These are phyloP conservation scores for Albatrellus ellisii DNA, from an alignment of 768 basidiomycete genomes.

Conservation along the genomic window DNA sequence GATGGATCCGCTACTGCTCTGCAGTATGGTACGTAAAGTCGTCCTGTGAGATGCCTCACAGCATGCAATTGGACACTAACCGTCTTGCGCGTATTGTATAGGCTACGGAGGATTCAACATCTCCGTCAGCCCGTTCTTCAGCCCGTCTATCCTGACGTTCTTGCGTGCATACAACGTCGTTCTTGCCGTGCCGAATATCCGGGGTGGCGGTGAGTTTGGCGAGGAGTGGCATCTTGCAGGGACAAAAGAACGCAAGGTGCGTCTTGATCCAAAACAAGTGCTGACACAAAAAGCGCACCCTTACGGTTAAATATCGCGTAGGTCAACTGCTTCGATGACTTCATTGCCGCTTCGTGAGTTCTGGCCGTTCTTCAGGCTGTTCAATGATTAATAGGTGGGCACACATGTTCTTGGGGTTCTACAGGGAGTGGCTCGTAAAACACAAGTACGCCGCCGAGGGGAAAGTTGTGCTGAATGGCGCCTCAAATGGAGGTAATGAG, in stretches of 20 bases:
- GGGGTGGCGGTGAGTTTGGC: slow-evolving; percentile 65
- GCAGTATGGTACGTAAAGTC: slow-evolving; percentile 50
- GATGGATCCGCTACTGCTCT: slow-evolving; percentile 69
- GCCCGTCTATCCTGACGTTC: slow-evolving; percentile 56
- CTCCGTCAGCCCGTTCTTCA: slow-evolving; percentile 63
- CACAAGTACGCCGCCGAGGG: slow-evolving; percentile 55
- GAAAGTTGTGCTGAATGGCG: slow-evolving; percentile 69
- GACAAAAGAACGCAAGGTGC: slow-evolving; percentile 54
- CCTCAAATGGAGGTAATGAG: slow-evolving; percentile 76
- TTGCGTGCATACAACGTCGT: slow-evolving; percentile 58
- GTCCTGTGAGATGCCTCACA: too few relatives aligned
- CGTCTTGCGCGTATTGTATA: too few relatives aligned
- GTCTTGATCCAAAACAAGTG: too few relatives aligned
- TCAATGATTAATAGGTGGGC: neutral
- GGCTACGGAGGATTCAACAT: slow-evolving; percentile 78
- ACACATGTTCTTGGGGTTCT: neutral
- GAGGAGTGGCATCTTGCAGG: slow-evolving; percentile 78
- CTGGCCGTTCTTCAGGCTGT: neutral
- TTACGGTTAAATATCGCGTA: too few relatives aligned
- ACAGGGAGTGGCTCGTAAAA: slow-evolving; percentile 57
- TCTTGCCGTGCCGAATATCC: slow-evolving; percentile 37
- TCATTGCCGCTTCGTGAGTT: slow-evolving; percentile 66
- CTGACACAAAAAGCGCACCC: too few relatives aligned
- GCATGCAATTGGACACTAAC: too few relatives aligned
- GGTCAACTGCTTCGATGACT: slow-evolving; percentile 73